Evolutionary conservation across 208 protist genomes (phyloP).

Genomic region (Blastocrithidia nonstop): DNA sequence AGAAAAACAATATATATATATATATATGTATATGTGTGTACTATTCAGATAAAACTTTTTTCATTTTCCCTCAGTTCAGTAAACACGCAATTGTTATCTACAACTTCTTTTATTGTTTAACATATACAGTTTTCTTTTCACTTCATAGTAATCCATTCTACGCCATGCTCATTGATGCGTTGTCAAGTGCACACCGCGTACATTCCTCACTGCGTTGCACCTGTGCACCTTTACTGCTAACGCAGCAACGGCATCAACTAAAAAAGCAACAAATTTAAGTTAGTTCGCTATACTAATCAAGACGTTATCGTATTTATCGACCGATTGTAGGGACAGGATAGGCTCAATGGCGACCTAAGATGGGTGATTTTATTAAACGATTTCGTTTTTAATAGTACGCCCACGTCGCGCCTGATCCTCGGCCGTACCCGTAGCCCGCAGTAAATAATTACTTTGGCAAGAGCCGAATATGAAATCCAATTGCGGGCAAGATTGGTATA

Average conservation of each 20-base stretch:
- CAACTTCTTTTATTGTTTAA: no score
- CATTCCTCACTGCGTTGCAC: no score
- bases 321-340: slow-evolving; percentile 68
- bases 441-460: slow-evolving; percentile 83
- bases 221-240: no score
- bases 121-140: no score
- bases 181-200: no score
- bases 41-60: no score
- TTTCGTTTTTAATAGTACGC: slow-evolving; percentile 68
- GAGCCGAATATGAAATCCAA: slow-evolving; percentile 69
- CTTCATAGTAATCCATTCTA: no score
- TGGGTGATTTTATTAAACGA: slow-evolving; percentile 63
- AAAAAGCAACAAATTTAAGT: neutral
- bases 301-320: slow-evolving; percentile 59
- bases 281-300: neutral
- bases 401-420: slow-evolving; percentile 44
- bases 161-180: no score
- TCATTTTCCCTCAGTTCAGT: no score
- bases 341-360: slow-evolving; percentile 64
- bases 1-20: no score
- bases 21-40: no score
- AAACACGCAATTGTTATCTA: no score
- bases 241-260: neutral
- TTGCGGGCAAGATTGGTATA: slow-evolving; percentile 69
- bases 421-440: slow-evolving; percentile 67